Conservation (phyloP, 768 basidiomycete species). For the Auricularia heimuer region DNA sequence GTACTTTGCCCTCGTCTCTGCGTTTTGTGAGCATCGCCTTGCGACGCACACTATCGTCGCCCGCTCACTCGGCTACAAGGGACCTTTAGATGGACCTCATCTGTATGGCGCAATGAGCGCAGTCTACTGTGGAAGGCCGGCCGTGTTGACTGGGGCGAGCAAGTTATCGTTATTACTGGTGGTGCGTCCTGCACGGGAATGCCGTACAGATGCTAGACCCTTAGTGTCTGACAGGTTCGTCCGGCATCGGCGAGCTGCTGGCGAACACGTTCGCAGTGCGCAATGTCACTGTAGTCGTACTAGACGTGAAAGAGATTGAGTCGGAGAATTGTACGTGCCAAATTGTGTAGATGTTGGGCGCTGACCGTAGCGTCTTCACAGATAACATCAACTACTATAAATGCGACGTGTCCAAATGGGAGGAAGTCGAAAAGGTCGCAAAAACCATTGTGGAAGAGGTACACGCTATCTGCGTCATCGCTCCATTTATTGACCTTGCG, state of each 20-base stretch:
- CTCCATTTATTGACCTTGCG: neutral
- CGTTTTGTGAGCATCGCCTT: constrained; percentile 49
- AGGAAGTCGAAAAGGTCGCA: constrained; percentile 69
- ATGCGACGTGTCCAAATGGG: constrained; percentile 86
- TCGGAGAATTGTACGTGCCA: constrained; percentile 62
- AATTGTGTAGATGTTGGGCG: neutral
- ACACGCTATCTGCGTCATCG: constrained; percentile 7
- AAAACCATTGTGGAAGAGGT: constrained; percentile 73
- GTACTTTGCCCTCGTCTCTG: constrained; percentile 51
- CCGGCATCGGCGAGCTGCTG: constrained; percentile 80
- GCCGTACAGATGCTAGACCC: neutral
- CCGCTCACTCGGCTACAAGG: constrained; percentile 31
- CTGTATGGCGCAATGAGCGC: constrained; percentile 65
- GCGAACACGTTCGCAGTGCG: constrained; percentile 80
- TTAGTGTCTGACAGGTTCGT: constrained; percentile 46
- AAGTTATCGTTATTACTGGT: constrained; percentile 86
- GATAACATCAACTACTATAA: constrained; percentile 79
- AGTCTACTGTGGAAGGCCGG: constrained; percentile 50
- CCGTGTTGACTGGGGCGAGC: constrained; percentile 74
- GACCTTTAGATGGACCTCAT: constrained; percentile 59
- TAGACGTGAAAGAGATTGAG: constrained; percentile 68
- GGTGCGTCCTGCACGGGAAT: constrained; percentile 35
- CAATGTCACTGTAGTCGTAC: constrained; percentile 74
- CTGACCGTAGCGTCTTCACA: constrained; percentile 17
- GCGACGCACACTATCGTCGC: neutral